Conservation (phyloP, 179 eudicot genomes). For the Gypsophila paniculata region DNA sequence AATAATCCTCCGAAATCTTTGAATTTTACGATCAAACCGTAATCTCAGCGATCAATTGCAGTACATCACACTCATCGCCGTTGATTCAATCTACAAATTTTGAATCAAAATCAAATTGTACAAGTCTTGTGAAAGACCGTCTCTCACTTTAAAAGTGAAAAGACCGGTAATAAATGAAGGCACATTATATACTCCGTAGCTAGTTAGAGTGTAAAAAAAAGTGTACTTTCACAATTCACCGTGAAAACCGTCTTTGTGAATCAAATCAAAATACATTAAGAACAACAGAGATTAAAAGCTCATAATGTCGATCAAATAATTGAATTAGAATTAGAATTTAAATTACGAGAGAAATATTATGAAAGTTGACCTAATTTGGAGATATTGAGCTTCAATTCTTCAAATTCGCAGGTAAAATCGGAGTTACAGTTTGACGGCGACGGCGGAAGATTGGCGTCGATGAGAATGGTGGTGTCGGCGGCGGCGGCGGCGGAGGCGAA, state of each 20-base stretch:
- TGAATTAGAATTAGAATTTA: background rate
- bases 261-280: too few relatives aligned
- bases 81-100: background rate
- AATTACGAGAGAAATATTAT: background rate
- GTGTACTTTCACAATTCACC: too few relatives aligned
- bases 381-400: slow-evolving; percentile 43
- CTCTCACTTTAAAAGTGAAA: too few relatives aligned
- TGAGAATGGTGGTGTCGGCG: slow-evolving; percentile 2
- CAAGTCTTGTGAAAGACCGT: too few relatives aligned
- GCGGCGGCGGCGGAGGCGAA: background rate
- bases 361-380: slow-evolving; percentile 47
- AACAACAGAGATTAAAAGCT: too few relatives aligned
- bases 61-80: background rate
- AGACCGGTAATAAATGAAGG: too few relatives aligned
- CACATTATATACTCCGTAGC: too few relatives aligned
- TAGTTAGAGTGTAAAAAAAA: too few relatives aligned
- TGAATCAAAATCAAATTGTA: background rate
- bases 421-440: slow-evolving; percentile 17
- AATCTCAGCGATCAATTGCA: too few relatives aligned
- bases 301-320: background rate
- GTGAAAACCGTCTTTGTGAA: too few relatives aligned
- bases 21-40: background rate
- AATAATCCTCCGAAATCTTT: background rate
- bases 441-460: slow-evolving; percentile 8
- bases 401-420: slow-evolving; percentile 34